These are phyloP conservation scores for Pseudozyma pruni DNA, from an alignment of 1,284 basidiomycete species.

Conservation along the genomic window DNA sequence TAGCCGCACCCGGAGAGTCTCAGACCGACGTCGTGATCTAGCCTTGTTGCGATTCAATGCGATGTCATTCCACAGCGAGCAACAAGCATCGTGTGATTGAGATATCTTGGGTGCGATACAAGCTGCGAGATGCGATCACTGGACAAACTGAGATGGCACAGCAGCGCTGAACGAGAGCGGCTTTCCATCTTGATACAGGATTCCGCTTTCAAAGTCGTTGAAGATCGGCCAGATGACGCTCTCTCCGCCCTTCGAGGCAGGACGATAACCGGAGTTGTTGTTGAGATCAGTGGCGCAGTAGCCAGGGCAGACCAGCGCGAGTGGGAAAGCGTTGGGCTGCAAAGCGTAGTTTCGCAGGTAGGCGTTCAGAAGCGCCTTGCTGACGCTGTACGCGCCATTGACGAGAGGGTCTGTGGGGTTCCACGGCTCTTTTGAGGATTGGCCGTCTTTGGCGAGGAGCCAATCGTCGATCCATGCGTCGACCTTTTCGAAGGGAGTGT, in stretches of 20 bases:
- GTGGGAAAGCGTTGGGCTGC: neutral
- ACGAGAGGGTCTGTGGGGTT: neutral
- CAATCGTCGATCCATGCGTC: conserved; percentile 14
- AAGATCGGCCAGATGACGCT: conserved; percentile 22
- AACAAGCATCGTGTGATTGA: too few species aligned
- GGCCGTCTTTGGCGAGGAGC: neutral
- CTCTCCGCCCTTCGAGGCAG: conserved; percentile 14
- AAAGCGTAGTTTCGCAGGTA: conserved; percentile 10
- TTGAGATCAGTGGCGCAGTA: conserved; percentile 26
- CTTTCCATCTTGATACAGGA: conserved; percentile 20
- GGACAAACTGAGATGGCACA: too few species aligned
- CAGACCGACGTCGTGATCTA: too few species aligned
- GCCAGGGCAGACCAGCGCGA: conserved; percentile 20
- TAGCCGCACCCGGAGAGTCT: too few species aligned
- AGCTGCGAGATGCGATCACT: too few species aligned
- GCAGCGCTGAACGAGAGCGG: neutral
- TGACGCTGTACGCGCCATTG: conserved; percentile 8
- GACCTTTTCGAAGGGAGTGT: neutral
- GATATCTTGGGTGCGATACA: too few species aligned
- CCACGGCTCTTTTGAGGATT: conserved; percentile 8
- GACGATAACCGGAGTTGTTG: conserved; percentile 1
- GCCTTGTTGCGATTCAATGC: too few species aligned
- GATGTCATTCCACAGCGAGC: too few species aligned
- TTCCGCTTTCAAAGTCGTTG: conserved; percentile 13
- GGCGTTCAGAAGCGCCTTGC: conserved; percentile 17